Evolutionary conservation across 495 filamentous ascomycete genomes (phyloP), one percentile per base, ranked within the genome.

Genomic region (Oidiodendron maius): DNA sequence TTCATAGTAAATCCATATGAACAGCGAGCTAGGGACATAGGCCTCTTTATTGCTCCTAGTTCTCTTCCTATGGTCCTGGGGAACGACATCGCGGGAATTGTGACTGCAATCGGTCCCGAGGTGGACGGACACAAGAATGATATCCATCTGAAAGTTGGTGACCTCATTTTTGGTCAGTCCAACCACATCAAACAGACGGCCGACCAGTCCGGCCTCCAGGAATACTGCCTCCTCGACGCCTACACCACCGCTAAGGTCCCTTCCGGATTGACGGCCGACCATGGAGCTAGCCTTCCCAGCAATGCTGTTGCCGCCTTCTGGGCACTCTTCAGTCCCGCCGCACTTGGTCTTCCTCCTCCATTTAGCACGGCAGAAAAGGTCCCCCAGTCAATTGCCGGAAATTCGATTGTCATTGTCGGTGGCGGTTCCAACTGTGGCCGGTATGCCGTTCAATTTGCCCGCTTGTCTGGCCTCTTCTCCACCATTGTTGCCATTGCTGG

Each of bases 351-450:
- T 3, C 42, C 42, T 4, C 12, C n/a, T 17, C 42, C 42, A 5
- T 17, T 9, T 4, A n/a, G n/a, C n/a, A 45, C 42, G 4, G n/a
- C 5, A 5, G 36, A 17, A 16, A 17, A 10, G 12, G 18, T n/a
- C 6, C 5, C 16, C 6, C 18, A n/a, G 11, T 10, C 12, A 10
- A n/a, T 6, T 17, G 16, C 8, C 8, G 5, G 5, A 10, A 6
- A 9, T 5, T 6, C 6, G 12, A 9, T 39, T 8, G 9, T 8
- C 36, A 40, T 55, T 12, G 35, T 55, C 26, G 52, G 52, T 18
- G 52, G 46, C 12, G 64, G 57, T 10, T 51, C 55, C 2, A 65
- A 63, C 49, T 53, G 48, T 18, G 65, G 65, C n/a, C 41, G 53
- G 51, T 52, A 60, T 20, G 62, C 48, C 9, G 46, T 66, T 15